These are phyloP conservation scores for Plasmodium blacklocki DNA, from an alignment of 169 alveolate species.

Conservation along the genomic window DNA sequence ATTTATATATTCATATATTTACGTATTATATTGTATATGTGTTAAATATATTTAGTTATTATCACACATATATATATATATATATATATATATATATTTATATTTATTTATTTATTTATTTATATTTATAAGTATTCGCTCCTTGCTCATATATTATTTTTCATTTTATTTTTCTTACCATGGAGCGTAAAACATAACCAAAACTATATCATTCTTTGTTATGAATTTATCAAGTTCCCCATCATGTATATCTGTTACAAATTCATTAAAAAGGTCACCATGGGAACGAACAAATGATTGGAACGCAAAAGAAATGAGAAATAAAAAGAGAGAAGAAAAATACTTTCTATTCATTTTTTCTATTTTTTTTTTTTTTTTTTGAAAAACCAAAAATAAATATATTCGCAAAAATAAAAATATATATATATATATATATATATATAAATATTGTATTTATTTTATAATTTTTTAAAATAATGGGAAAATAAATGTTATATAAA, in stretches of 20 bases:
- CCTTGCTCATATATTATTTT: not conserved
- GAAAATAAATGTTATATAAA: too few species aligned
- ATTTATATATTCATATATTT: slow-evolving; percentile 64
- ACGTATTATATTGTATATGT: not conserved
- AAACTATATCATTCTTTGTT: slow-evolving; percentile 48
- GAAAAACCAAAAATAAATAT: too few species aligned
- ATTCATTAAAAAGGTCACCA: slow-evolving; percentile 55
- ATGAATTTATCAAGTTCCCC: slow-evolving; percentile 44
- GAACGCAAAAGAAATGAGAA: slow-evolving; percentile 38
- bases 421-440: too few species aligned
- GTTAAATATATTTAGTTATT: not conserved
- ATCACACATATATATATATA: not conserved
- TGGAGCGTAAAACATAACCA: slow-evolving; percentile 73
- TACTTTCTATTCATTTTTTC: slow-evolving; percentile 36
- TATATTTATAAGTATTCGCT: not conserved
- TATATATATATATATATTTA: not conserved
- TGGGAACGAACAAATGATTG: slow-evolving; percentile 27
- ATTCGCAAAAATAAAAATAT: too few species aligned
- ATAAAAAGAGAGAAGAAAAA: slow-evolving; percentile 23
- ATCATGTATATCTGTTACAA: slow-evolving; percentile 44
- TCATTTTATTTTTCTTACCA: slow-evolving; percentile 29
- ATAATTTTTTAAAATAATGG: too few species aligned
- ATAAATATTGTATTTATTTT: too few species aligned
- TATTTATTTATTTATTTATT: not conserved
- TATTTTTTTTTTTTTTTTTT: not conserved